Evolutionary conservation across 257 asterid genomes (phyloP).

Genomic region (Solanum chaucha): DNA sequence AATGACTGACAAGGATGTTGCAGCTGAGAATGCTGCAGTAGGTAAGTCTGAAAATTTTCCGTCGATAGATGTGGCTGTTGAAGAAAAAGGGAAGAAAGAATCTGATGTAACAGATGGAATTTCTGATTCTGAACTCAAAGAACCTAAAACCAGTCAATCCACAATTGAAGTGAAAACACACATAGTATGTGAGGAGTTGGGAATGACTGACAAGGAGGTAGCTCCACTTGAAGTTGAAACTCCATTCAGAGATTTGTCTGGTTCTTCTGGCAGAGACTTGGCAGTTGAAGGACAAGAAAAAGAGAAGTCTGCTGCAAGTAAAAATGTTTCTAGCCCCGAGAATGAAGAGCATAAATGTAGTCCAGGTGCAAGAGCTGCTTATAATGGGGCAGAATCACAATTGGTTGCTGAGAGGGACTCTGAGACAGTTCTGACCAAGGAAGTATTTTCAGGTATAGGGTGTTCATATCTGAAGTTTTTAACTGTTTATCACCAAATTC

Average conservation of each 20-base stretch:
- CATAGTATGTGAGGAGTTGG: background rate
- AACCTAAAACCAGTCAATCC: background rate
- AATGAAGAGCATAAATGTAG: background rate
- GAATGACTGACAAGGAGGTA: background rate
- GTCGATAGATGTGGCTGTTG: background rate
- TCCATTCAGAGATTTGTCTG: background rate
- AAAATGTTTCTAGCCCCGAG: background rate
- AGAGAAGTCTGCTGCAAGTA: background rate
- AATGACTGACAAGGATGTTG: background rate
- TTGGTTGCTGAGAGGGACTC: background rate
- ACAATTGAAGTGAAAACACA: background rate
- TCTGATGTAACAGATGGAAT: background rate
- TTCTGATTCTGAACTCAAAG: background rate
- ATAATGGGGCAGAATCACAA: background rate
- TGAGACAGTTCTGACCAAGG: background rate
- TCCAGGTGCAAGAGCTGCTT: background rate
- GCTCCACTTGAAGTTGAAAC: background rate
- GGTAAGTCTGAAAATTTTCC: background rate
- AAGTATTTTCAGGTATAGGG: background rate
- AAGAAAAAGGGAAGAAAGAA: background rate
- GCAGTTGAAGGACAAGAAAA: constrained; percentile 5
- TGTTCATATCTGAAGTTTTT: background rate
- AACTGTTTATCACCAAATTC: background rate
- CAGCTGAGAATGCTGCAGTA: background rate
- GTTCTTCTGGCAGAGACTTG: background rate